A percentile compares a stretch with the other conserved stretches of the same genome.
Conservation (phyloP, 352 stramenopile genomes). For the Bremia lactucae region DNA sequence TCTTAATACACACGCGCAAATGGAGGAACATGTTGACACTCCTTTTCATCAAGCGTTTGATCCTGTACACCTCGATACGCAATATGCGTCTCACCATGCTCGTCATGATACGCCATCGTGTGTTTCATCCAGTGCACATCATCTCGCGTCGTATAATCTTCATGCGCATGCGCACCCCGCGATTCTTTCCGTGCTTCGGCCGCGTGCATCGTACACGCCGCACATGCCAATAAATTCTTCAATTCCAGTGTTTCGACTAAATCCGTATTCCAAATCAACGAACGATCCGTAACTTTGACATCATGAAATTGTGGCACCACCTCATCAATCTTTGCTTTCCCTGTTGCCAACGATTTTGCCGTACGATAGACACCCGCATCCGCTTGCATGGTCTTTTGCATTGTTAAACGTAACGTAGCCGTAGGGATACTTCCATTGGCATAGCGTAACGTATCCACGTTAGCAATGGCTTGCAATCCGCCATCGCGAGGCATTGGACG, state of each 20-base stretch:
- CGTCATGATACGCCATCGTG: conserved; percentile 90
- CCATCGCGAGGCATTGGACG: conserved; percentile 70
- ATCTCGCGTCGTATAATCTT: conserved; percentile 91
- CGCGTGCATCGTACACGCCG: conserved; percentile 90
- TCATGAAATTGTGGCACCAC: conserved; percentile 88
- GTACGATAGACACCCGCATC: conserved; percentile 50
- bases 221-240: conserved; percentile 88
- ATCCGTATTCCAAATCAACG: conserved; percentile 96
- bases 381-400: conserved; percentile 50
- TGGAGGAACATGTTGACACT: conserved; percentile 89
- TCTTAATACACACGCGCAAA: conserved; percentile 95
- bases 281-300: conserved; percentile 90
- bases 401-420: conserved; percentile 71
- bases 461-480: conserved; percentile 76
- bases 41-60: conserved; percentile 92
- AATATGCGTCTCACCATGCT: conserved; percentile 83
- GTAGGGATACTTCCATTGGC: conserved; percentile 70
- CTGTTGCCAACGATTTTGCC: conserved; percentile 65
- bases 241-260: conserved; percentile 95
- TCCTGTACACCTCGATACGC: conserved; percentile 89
- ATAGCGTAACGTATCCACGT: conserved; percentile 88
- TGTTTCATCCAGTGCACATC: conserved; percentile 98
- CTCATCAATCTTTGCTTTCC: conserved; percentile 78
- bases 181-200: conserved; percentile 92
- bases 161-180: conserved; percentile 91